Evolutionary conservation across 352 stramenopile species (phyloP), one percentile per base, ranked within the genome.

Genomic region (Halophytophthora batemanensis): DNA sequence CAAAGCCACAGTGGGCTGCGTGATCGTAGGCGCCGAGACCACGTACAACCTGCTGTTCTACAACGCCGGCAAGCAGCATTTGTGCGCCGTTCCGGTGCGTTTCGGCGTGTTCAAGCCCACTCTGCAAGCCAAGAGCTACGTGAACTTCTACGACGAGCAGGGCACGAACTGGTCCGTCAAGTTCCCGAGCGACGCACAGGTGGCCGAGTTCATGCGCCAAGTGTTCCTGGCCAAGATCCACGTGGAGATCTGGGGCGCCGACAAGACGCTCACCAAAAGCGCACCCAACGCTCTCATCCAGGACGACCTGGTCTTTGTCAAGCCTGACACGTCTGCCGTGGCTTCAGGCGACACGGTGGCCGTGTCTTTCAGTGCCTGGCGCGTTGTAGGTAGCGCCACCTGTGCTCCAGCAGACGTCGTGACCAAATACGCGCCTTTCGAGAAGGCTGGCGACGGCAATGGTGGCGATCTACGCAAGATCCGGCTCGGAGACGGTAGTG

Each of bases 111-210:
- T 86, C 53, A 83, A 85, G 33, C 74, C 75, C 6, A 88, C 77
- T 2, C 57, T 90, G 21, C 82, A 92, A 52, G 69, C 82, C 3
- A 89, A 89, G 44, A 69, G 75, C 51, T 92, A 90, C 48, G 64
- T 92, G n/a, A 92, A 89, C 45, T 87, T 92, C 50, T 92, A 92
- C 61, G 82, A 92, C 48, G 74, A 85, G 7, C 69, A 80, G 17
- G 64, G 64, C 2, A 54, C 53, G 2, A 92, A 92, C 56, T 92
- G 78, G 78, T 89, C 77, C 23, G 61, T 86, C n/a, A 86, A 87
- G 51, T 92, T 87, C 44, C 39, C 68, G 8, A 80, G 59, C 25
- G 78, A 92, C 7, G 63, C 67, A 5, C 74, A 86, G 33, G 69
- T 87, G 25, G 49, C 54, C 2, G 78, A 86, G 45, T 87, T 92